Conservation (phyloP, 495 filamentous ascomycete species). For the Hypoxylon perforatum region DNA sequence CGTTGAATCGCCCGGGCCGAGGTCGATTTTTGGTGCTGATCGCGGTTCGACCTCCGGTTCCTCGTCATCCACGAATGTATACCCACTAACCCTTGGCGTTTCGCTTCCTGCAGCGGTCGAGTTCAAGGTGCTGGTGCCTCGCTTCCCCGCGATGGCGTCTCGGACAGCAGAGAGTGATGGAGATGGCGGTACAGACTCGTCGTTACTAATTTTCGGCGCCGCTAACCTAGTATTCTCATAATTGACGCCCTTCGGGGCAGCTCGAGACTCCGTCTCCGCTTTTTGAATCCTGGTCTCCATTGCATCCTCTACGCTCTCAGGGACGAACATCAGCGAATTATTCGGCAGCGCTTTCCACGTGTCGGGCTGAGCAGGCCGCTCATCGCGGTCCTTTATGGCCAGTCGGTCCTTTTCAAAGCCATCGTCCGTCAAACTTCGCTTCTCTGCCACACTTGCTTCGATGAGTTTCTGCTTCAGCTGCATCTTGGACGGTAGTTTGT, state of each 20-base stretch:
- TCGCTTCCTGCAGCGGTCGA: slow-evolving; percentile 70
- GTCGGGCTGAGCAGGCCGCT: slow-evolving; percentile 81
- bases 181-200: slow-evolving; percentile 67
- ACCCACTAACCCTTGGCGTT: slow-evolving; percentile 91
- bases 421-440: slow-evolving; percentile 58
- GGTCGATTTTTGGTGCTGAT: slow-evolving; percentile 50
- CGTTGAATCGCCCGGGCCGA: slow-evolving; percentile 69
- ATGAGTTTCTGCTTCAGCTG: slow-evolving; percentile 83
- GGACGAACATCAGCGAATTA: slow-evolving; percentile 90
- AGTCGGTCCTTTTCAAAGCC: slow-evolving; percentile 64
- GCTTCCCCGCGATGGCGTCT: slow-evolving; percentile 84
- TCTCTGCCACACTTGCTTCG: slow-evolving; percentile 69
- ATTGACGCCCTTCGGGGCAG: slow-evolving; percentile 78
- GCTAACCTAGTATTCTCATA: slow-evolving; percentile 86
- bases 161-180: slow-evolving; percentile 87
- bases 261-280: slow-evolving; percentile 75
- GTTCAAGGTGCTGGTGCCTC: slow-evolving; percentile 72
- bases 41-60: slow-evolving; percentile 55
- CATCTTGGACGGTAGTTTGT: slow-evolving; percentile 87
- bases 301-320: slow-evolving; percentile 75
- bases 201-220: slow-evolving; percentile 44
- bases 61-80: slow-evolving; percentile 92
- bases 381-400: slow-evolving; percentile 70
- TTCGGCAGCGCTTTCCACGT: slow-evolving; percentile 77
- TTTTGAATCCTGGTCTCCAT: slow-evolving; percentile 73